phyloP scores from a whole-genome alignment of 129 eudicot genomes.

The Lactuca sativa region DNA sequence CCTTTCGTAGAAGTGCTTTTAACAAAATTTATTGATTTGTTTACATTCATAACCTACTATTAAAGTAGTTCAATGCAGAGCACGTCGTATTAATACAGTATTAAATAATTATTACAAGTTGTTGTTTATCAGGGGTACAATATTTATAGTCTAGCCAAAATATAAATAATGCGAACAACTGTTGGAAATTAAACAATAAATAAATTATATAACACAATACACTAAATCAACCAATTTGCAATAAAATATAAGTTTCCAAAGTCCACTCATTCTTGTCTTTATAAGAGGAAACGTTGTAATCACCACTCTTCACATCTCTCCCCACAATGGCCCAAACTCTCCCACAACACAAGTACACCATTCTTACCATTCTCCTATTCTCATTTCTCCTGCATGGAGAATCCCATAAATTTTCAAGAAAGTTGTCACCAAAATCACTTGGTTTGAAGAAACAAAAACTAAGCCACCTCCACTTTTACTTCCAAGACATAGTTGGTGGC shows the following conservation, averaged over 20 bases:
- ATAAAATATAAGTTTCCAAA: neutral
- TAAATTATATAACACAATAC: no score
- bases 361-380: constrained; percentile 15
- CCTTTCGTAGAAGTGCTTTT: no score
- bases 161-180: no score
- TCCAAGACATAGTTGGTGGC: constrained; percentile 7
- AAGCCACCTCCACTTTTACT: constrained; percentile 24
- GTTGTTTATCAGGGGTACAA: no score
- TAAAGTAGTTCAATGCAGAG: no score
- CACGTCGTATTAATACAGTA: no score
- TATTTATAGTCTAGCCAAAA: no score
- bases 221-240: neutral
- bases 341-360: neutral
- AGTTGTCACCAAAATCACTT: constrained; percentile 14
- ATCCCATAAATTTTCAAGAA: constrained; percentile 6
- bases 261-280: neutral
- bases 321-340: constrained; percentile 19
- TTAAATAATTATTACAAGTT: no score
- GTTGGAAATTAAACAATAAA: no score
- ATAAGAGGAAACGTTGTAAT: neutral
- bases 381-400: constrained; percentile 11
- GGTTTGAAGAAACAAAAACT: constrained; percentile 12
- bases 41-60: no score
- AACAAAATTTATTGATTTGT: no score
- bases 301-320: neutral